phyloP scores from a whole-genome alignment of 176 grass and related monocot genomes.

The Coix lacrymajobi region DNA sequence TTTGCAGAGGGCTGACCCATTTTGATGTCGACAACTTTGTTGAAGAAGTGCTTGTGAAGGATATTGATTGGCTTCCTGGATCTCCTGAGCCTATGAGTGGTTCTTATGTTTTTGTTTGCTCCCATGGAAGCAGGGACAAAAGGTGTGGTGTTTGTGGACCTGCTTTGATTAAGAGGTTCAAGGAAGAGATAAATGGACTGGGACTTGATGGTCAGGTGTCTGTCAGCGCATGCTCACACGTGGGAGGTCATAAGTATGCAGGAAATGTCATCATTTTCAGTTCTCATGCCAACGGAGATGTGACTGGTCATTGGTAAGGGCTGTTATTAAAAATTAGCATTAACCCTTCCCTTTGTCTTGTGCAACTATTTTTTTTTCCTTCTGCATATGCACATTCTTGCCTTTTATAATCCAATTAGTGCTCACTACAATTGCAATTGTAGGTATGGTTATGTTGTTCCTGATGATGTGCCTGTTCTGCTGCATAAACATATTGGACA shows the following conservation, averaged over 20 bases:
- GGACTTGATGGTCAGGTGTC: slow-evolving; percentile 59
- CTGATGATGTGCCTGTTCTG: slow-evolving; percentile 83
- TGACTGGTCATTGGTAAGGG: slow-evolving; percentile 92
- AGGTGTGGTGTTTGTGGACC: slow-evolving; percentile 93
- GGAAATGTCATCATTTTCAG: slow-evolving; percentile 95
- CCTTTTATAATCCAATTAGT: neutral
- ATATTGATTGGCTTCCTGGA: slow-evolving; percentile 76
- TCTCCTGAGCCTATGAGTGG: slow-evolving; percentile 56
- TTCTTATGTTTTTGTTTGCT: slow-evolving; percentile 88
- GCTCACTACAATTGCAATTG: slow-evolving; percentile 39
- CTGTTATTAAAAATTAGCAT: neutral
- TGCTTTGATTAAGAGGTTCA: slow-evolving; percentile 67
- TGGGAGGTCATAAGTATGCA: slow-evolving; percentile 98
- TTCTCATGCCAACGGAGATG: slow-evolving; percentile 46
- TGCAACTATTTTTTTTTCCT: neutral
- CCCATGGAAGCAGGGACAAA: slow-evolving; percentile 84
- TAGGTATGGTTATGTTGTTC: slow-evolving; percentile 98
- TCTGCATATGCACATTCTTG: neutral
- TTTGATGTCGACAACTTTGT: slow-evolving; percentile 88
- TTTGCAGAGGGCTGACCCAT: slow-evolving; percentile 78
- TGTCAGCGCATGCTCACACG: slow-evolving; percentile 82
- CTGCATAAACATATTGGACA: slow-evolving; percentile 74
- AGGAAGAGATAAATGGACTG: slow-evolving; percentile 62
- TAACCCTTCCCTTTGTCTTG: neutral
- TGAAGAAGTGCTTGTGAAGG: slow-evolving; percentile 89